Percentiles rank a stretch among this genome's conserved stretches.
phyloP scores from a whole-genome alignment of 164 flowering plant genomes.

The Santalum album region DNA sequence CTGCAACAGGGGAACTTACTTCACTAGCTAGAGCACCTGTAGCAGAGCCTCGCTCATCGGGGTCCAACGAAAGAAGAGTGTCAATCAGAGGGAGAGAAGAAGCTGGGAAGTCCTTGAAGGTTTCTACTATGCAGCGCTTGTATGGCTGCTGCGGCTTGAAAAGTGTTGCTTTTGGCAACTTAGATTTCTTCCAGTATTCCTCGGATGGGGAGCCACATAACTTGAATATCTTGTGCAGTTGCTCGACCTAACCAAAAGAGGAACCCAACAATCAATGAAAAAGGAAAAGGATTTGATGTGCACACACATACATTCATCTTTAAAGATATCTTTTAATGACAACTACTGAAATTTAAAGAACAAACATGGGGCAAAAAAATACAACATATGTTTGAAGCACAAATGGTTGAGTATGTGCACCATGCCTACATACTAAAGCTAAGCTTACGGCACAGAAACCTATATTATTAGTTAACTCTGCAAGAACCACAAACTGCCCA shows the following conservation, averaged over 20 bases:
- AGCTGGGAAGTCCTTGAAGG: constrained; percentile 73
- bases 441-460: no score
- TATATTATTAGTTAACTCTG: no score
- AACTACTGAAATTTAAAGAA: no score
- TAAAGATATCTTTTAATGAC: no score
- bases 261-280: background rate
- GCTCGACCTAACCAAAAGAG: constrained; percentile 59
- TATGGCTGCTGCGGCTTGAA: constrained; percentile 88
- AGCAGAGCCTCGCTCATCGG: constrained; percentile 67
- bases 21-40: constrained; percentile 66
- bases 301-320: no score
- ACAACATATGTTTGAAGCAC: no score
- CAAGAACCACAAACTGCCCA: no score
- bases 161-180: constrained; percentile 79
- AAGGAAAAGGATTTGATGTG: no score
- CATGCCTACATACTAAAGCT: no score
- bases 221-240: constrained; percentile 89
- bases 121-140: constrained; percentile 59
- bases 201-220: no score
- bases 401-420: no score
- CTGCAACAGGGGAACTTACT: constrained; percentile 46
- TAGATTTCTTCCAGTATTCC: constrained; percentile 79
- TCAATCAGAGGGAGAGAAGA: constrained; percentile 64
- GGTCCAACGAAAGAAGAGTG: constrained; percentile 76
- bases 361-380: no score